phyloP scores from a whole-genome alignment of 2,329 filamentous ascomycete species.

The Chrysoporthe puriensis region DNA sequence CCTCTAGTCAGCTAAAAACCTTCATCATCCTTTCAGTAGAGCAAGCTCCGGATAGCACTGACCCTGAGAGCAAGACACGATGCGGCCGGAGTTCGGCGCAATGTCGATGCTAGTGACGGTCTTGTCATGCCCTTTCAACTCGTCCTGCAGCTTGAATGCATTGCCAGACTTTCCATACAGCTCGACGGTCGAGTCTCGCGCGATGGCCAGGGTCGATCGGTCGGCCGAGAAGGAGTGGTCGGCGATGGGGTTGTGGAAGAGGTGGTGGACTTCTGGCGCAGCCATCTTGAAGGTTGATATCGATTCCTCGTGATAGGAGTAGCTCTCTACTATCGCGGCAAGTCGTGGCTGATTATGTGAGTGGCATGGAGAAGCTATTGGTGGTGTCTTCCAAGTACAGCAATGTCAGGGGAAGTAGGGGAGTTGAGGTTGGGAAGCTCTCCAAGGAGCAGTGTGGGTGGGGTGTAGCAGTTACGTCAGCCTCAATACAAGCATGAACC shows the following conservation, averaged over 20 bases:
- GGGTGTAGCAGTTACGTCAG: slow-evolving; percentile 21
- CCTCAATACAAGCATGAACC: slow-evolving; percentile 25
- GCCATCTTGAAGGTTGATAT: slow-evolving; percentile 63
- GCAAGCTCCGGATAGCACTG: slow-evolving; percentile 30
- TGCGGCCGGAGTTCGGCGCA: slow-evolving; percentile 85
- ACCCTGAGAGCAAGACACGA: slow-evolving; percentile 98
- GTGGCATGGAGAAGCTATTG: slow-evolving; percentile 18
- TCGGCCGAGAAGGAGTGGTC: slow-evolving; percentile 98
- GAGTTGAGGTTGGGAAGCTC: slow-evolving; percentile 6
- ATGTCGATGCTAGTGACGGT: slow-evolving; percentile 96
- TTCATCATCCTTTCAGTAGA: neutral
- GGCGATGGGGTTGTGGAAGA: slow-evolving; percentile 94
- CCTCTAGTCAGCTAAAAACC: slow-evolving; percentile 14
- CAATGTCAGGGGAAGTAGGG: slow-evolving; percentile 19
- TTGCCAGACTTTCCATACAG: slow-evolving; percentile 77
- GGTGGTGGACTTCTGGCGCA: slow-evolving; percentile 87
- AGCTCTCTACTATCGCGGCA: slow-evolving; percentile 92
- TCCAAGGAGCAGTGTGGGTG: slow-evolving; percentile 23
- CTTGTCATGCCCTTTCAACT: slow-evolving; percentile 96
- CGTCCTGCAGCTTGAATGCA: slow-evolving; percentile 83
- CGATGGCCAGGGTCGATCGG: slow-evolving; percentile 84
- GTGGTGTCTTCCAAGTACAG: neutral
- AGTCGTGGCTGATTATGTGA: slow-evolving; percentile 3
- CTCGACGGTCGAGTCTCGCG: slow-evolving; percentile 87
- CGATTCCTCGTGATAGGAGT: slow-evolving; percentile 72